Evolutionary conservation across 2,329 filamentous ascomycete species (phyloP), one percentile per base, ranked within the genome.

Genomic region (Sarocladiaceae sp.): DNA sequence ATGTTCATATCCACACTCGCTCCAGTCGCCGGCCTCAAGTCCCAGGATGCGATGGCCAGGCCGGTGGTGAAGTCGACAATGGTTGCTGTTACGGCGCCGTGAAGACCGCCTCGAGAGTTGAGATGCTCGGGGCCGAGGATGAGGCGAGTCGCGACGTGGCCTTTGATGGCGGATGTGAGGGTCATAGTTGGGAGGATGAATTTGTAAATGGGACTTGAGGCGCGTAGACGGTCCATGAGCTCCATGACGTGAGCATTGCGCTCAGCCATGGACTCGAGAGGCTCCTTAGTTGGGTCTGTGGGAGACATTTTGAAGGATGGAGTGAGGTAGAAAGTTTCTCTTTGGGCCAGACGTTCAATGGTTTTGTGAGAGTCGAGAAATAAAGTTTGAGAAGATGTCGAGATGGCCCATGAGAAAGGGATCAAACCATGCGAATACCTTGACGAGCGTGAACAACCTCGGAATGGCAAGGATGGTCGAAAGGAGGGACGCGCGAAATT

Each of bases 1-100:
- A 87, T 73, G 62, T 88, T 83, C 58, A 89, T 88, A 59, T 89
- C 85, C 27, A 82, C 73, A 51, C 80, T 84, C 26, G 85, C 83
- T 37, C 85, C 84, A 3, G 82, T 84, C 54, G 72, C 74, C 23
- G 73, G 69, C 20, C 71, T 63, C 47, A 81, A 61, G 50, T 85
- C 83, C 65, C 73, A 78, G 0, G 78, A 74, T 3, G 82, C 78
- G 53, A 89, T 83, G 18, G 83, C 82, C 63, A 88, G 71, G 24
- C 84, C 83, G 32, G 84, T 85, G 5, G 77, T 74, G 75, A 83
- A 87, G 66, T 89, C 85, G 37, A 86, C 73, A 16, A 89, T 71
- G 1, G 83, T 78, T 0, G 83, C 83, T 21, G 79, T 82, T 3
- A 85, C 83, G 40, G 81, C 80, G 50, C 85, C 85, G 63, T 89